Percentiles rank a stretch among this genome's conserved stretches.
Evolutionary conservation across 495 filamentous ascomycete genomes (phyloP).

Genomic region (Bryoglossum gracile): DNA sequence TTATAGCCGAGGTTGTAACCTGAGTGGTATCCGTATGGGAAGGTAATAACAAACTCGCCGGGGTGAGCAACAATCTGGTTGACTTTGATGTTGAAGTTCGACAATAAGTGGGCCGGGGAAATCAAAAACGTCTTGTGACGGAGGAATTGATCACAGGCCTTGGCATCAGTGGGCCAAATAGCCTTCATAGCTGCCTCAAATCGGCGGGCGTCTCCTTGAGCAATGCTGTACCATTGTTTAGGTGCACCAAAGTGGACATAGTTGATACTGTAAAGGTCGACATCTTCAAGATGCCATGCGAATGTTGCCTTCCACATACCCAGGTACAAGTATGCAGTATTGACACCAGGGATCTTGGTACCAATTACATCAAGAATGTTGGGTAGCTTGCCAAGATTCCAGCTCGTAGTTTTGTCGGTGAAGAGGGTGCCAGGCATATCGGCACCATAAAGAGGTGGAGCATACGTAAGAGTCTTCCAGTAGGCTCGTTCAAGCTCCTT

Average conservation of each 20-base stretch:
- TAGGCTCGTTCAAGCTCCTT: conserved; percentile 90
- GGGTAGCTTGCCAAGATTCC: conserved; percentile 92
- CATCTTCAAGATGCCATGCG: conserved; percentile 97
- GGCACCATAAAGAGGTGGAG: conserved; percentile 89
- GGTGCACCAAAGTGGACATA: conserved; percentile 98
- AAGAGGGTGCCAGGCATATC: conserved; percentile 97
- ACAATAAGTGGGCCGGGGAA: conserved; percentile 77
- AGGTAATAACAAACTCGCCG: conserved; percentile 97
- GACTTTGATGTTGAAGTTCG: conserved; percentile 85
- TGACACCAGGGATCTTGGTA: conserved; percentile 92
- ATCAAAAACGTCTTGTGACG: conserved; percentile 99
- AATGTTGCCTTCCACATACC: conserved; percentile 99
- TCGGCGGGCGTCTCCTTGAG: conserved; percentile 84
- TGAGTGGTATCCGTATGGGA: conserved; percentile 97
- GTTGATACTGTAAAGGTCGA: conserved; percentile 99
- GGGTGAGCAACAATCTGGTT: conserved; percentile 95
- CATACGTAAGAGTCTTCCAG: conserved; percentile 94
- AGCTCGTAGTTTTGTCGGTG: conserved; percentile 71
- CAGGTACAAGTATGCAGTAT: conserved; percentile 96
- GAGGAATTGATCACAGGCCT: conserved; percentile 92
- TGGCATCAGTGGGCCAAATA: conserved; percentile 94
- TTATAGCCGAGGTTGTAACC: conserved; percentile 98
- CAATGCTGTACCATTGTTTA: conserved; percentile 99
- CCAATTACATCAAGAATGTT: conserved; percentile 93
- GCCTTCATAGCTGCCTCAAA: conserved; percentile 95